A percentile compares a stretch with the other conserved stretches of the same genome.
phyloP scores from a whole-genome alignment of 192 early-diverging fungal species.

The Linnemannia elongata region DNA sequence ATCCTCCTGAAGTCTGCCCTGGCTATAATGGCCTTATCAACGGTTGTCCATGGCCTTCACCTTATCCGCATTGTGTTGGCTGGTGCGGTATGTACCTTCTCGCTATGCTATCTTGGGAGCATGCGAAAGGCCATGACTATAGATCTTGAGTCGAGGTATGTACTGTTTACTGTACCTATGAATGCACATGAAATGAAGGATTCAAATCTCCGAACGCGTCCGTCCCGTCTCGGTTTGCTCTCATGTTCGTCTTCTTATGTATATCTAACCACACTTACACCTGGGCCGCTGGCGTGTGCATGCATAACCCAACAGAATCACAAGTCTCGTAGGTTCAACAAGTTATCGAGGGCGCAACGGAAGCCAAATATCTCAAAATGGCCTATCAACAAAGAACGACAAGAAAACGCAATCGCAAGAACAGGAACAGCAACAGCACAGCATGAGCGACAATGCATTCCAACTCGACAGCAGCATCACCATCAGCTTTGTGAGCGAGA shows the following conservation, averaged over 20 bases:
- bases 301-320: constrained; percentile 11
- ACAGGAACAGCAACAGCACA: neutral
- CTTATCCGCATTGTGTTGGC: constrained; percentile 10
- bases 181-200: constrained; percentile 3
- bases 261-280: neutral
- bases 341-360: neutral
- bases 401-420: neutral
- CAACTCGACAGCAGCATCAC: neutral
- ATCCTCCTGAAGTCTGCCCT: neutral
- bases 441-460: neutral
- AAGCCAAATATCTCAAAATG: neutral
- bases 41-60: constrained; percentile 3
- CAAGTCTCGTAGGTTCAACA: constrained; percentile 4
- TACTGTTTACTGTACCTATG: neutral
- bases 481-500: neutral
- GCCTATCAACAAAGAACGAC: neutral
- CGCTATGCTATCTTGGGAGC: constrained; percentile 29
- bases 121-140: constrained; percentile 27
- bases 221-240: neutral
- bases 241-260: neutral
- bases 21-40: constrained; percentile 11
- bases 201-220: constrained; percentile 7
- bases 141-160: constrained; percentile 35
- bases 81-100: neutral
- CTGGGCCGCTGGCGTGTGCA: neutral